Conservation (phyloP, 225 moss, liverwort and hornwort genomes). For the Straminergon stramineum region DNA sequence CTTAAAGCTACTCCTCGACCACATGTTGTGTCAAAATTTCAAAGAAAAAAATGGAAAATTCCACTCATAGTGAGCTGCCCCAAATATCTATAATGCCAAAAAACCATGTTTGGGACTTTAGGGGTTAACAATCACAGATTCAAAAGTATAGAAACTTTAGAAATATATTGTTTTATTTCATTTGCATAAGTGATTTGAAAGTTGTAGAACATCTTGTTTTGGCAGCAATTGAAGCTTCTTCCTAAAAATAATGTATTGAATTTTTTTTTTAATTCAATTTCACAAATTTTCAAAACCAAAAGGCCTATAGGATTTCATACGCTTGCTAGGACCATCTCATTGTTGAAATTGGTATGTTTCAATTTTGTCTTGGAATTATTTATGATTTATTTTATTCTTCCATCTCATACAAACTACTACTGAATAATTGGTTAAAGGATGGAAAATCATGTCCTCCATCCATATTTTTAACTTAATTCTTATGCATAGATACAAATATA, state of each 20-base stretch:
- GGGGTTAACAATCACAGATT: not conserved
- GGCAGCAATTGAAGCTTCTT: not conserved
- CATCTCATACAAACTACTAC: not conserved
- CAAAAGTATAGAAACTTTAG: not conserved
- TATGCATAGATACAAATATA: no score
- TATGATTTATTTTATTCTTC: not conserved
- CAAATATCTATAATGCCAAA: no score
- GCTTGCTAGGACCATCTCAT: no score
- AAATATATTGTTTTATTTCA: no score
- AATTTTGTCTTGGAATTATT: not conserved
- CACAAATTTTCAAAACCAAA: not conserved
- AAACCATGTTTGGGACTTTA: no score
- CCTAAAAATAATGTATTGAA: no score
- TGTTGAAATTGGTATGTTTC: accelerated
- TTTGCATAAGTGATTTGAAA: not conserved
- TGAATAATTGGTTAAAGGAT: not conserved
- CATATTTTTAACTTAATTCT: not conserved
- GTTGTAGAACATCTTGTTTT: not conserved
- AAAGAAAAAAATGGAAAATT: no score
- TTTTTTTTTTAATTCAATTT: not conserved
- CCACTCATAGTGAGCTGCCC: no score
- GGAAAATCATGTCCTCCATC: not conserved
- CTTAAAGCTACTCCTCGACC: no score
- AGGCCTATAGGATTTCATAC: accelerated
- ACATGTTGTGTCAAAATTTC: no score